A percentile compares a stretch with the other conserved stretches of the same genome.
Conservation (phyloP, 768 basidiomycete species). For the Hemileccinum rubropunctum region DNA sequence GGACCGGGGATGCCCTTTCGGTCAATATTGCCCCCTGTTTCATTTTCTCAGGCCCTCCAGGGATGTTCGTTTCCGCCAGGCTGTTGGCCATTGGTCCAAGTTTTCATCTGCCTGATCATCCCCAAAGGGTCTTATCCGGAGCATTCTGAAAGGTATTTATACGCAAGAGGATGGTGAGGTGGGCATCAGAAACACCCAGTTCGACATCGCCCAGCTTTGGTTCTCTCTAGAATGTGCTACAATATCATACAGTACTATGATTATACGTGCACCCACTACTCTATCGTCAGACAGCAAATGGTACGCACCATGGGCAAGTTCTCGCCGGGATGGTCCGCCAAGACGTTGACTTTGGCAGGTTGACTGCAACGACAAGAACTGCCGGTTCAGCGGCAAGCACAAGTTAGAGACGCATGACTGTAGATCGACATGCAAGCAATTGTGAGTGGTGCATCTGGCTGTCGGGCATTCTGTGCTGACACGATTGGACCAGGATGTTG, state of each 20-base stretch:
- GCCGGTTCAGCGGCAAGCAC: constrained; percentile 41
- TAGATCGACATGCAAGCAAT: constrained; percentile 33
- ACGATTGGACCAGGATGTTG: constrained; percentile 20
- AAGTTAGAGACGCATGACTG: constrained; percentile 36
- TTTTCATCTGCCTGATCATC: constrained; percentile 4
- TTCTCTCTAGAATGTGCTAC: constrained; percentile 31
- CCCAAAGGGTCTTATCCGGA: constrained; percentile 4
- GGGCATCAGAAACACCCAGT: constrained; percentile 4
- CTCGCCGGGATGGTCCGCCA: not conserved
- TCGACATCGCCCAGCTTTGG: not conserved
- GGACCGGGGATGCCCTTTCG: constrained; percentile 6
- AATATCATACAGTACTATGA: constrained; percentile 32
- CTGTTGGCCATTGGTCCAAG: not conserved
- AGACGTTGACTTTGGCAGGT: constrained; percentile 33
- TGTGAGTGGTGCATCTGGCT: constrained; percentile 25
- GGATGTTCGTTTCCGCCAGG: constrained; percentile 3
- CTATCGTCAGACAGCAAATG: constrained; percentile 31
- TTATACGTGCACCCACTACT: constrained; percentile 33
- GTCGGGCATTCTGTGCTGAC: constrained; percentile 1
- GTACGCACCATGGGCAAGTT: constrained; percentile 20
- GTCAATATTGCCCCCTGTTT: constrained; percentile 10
- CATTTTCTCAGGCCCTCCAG: constrained; percentile 17
- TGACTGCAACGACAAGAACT: constrained; percentile 43
- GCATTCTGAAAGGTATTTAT: constrained; percentile 21
- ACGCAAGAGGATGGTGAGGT: not conserved